Base-by-base conservation (phyloP, 106 monocot genomes). In the Phalaenopsis aphrodite region DNA sequence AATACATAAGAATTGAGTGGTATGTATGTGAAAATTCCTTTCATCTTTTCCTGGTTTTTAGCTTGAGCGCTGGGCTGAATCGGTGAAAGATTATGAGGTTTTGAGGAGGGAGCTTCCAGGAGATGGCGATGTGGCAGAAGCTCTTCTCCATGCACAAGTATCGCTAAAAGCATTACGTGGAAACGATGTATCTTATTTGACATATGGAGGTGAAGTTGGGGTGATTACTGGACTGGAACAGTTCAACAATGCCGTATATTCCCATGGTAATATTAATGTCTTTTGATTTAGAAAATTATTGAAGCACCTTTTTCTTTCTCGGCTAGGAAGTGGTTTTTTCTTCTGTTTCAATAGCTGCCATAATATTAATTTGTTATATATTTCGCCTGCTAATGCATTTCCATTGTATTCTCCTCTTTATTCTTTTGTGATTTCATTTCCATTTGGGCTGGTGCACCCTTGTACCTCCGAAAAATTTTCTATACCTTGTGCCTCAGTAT, bases 161-260 rank as follows among this genome's bases (percentile, higher is more conserved):
- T 88, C 89, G 38, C 41, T 93, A 57, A 90, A 88, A 67, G 84
- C 45, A 19, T 88, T 85, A 41, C 80, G 74, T 48, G 87, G 87
- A 5, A 86, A 93, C 67, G 90, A 88, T 42, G 82, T 88, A 12
- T 93, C 85, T 2, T 85, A 86, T 80, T 39, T 87, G 83, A 93
- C 83, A 41, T 90, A 90, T 78, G 92, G 89, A 56, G 89, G 92
- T 8, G 89, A 90, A 45, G 92, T 90, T 41, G 85, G 90, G 75
- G 75, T 84, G 65, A 84, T 90, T 57, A 75, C 74, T 2, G 75
- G 83, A 16, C 12, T 75, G 7, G 81, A 90, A 46, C 88, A 88
- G 48, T 86, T 88, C 30, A 30, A 30, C 30, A 30, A 30, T 30
- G 0, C 30, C 30, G 30, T 30, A 30, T 30, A 30, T 30, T 30